A percentile compares a stretch with the other conserved stretches of the same genome.
Conservation (phyloP, 2,329 filamentous ascomycete genomes). For the Madurella mycetomatis region DNA sequence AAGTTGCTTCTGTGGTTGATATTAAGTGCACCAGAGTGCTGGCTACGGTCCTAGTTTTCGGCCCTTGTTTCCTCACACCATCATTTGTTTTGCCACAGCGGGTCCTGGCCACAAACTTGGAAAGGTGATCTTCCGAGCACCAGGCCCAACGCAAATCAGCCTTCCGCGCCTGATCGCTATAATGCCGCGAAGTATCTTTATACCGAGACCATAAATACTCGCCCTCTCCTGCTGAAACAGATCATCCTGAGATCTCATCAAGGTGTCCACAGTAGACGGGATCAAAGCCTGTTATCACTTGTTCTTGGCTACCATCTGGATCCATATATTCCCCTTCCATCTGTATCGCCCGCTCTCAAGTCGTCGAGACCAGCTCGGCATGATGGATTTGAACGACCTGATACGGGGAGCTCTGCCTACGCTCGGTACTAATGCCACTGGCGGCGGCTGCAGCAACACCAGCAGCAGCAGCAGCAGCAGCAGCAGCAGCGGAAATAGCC, state of each 20-base stretch:
- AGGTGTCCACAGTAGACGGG: too few relatives aligned
- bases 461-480: constrained; percentile 12
- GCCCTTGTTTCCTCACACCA: background rate
- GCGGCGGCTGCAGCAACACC: constrained; percentile 11
- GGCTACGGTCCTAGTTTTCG: background rate
- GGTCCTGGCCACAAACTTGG: background rate
- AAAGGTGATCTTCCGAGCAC: background rate
- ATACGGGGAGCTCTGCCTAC: constrained; percentile 24
- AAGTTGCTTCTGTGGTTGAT: background rate
- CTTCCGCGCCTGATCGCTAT: background rate
- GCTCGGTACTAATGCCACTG: constrained; percentile 22
- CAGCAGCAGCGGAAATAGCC: constrained; percentile 16
- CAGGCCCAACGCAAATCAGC: background rate
- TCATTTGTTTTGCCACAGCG: constrained; percentile 1
- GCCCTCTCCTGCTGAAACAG: background rate
- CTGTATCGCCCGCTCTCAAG: background rate
- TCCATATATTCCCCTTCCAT: background rate
- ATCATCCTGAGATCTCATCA: too few relatives aligned
- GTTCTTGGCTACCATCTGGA: too few relatives aligned
- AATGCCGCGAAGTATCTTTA: background rate
- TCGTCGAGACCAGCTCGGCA: background rate
- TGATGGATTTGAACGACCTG: constrained; percentile 27
- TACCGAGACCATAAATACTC: background rate
- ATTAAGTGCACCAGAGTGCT: background rate
- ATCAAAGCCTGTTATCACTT: too few relatives aligned